These are phyloP conservation scores for Ascomycota sp. DNA, from an alignment of 2,329 filamentous ascomycete genomes.

Conservation along the genomic window DNA sequence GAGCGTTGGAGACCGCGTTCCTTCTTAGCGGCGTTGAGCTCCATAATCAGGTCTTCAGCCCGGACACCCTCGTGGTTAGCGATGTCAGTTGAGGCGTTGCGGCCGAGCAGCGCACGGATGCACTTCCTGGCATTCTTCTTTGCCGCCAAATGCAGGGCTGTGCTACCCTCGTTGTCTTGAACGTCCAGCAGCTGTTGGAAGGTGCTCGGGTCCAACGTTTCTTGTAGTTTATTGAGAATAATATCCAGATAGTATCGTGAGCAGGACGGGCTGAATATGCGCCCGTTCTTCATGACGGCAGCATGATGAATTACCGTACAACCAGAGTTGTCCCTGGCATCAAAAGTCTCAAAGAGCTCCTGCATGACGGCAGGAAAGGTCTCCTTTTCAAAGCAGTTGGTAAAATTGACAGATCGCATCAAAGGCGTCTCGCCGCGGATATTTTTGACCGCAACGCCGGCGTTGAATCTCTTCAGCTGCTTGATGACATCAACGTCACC, in stretches of 20 bases:
- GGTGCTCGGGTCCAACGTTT: conserved; percentile 50
- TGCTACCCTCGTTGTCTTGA: conserved; percentile 74
- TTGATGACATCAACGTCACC: conserved; percentile 81
- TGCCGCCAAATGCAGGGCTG: conserved; percentile 52
- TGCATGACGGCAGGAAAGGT: conserved; percentile 71
- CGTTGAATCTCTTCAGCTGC: conserved; percentile 62
- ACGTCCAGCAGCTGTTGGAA: conserved; percentile 61
- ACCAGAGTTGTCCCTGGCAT: conserved; percentile 54
- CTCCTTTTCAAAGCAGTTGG: conserved; percentile 86
- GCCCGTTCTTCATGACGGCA: conserved; percentile 64
- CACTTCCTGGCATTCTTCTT: conserved; percentile 76
- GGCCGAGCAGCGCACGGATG: conserved; percentile 53
- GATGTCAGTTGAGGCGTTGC: conserved; percentile 66
- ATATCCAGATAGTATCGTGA: conserved; percentile 86
- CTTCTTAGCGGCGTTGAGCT: conserved; percentile 45
- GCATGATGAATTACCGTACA: conserved; percentile 90
- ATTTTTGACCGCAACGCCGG: conserved; percentile 49
- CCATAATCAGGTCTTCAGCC: conserved; percentile 63
- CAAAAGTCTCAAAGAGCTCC: conserved; percentile 62
- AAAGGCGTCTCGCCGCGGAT: conserved; percentile 67
- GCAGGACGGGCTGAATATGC: conserved; percentile 62
- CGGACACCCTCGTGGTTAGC: conserved; percentile 62
- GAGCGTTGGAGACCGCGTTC: conserved; percentile 49
- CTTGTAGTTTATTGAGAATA: conserved; percentile 66
- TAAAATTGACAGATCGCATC: conserved; percentile 86